These are phyloP conservation scores for Cardamine occulta DNA, from an alignment of 345 rosid genomes.

Conservation along the genomic window DNA sequence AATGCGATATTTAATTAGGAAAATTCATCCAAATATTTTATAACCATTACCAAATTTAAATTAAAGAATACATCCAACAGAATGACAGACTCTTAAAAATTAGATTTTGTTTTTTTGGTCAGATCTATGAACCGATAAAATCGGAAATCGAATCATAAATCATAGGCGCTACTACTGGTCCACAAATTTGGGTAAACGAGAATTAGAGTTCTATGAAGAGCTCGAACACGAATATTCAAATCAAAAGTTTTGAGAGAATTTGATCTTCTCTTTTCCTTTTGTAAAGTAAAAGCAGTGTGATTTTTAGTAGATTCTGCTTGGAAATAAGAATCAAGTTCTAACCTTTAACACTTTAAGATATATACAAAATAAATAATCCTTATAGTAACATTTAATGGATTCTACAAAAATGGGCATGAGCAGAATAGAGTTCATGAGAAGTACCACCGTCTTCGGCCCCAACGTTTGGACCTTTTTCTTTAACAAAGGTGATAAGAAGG, in stretches of 20 bases:
- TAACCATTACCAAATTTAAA: neutral
- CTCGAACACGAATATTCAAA: conserved; percentile 24
- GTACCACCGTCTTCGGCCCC: conserved; percentile 22
- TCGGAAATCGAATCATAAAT: neutral
- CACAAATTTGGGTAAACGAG: neutral
- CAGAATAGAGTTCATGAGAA: conserved; percentile 36
- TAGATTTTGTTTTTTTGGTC: neutral
- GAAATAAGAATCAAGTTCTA: conserved; percentile 21
- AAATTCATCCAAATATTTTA: too few relatives aligned
- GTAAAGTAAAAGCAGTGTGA: conserved; percentile 29
- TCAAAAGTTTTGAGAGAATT: neutral
- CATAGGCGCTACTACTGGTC: neutral
- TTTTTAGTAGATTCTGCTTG: neutral
- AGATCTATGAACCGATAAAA: neutral
- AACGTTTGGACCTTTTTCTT: neutral
- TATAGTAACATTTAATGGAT: conserved; percentile 5
- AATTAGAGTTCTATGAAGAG: neutral
- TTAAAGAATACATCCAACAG: neutral
- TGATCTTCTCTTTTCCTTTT: conserved; percentile 12
- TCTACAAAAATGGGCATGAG: conserved; percentile 35
- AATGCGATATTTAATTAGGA: too few relatives aligned
- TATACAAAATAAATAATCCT: neutral
- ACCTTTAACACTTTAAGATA: neutral
- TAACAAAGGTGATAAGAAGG: conserved; percentile 1
- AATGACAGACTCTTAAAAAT: neutral